Base-by-base conservation (phyloP, 2,329 filamentous ascomycete genomes). In the Phaeosphaeria sp. region DNA sequence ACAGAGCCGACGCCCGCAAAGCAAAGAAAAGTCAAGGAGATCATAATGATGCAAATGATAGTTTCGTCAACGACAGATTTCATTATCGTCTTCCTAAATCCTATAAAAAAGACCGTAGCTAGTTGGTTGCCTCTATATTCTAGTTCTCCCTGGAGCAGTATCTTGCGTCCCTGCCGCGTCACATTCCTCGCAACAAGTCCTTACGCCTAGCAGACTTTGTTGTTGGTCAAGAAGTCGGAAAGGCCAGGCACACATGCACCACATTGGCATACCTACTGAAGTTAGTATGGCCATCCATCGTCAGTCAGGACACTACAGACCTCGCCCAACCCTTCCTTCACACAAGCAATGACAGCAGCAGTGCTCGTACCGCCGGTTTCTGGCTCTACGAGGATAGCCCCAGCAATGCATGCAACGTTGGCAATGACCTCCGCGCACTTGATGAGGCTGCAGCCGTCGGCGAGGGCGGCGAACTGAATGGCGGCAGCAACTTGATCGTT, bases 161-260 rank as follows among this genome's bases (percentile, higher is more conserved):
- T 22, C 40, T 7, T 43, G 20, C 17, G 20, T 13, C 40, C 4
- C 6, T 39, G 42, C 17, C 40, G 20, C 40, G 8, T 4, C 40
- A 4, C 40, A 42, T 20, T n/a, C n/a, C n/a, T n/a, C n/a, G n/a
- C n/a, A n/a, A n/a, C 15, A 36, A 13, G 30, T 13, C 30, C 15
- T 3, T 44, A 22, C 18, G 6, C 21, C 42, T 44, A 44, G 48
- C 58, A 60, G 47, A 60, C 24, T 6, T 39, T 45, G 45, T 57
- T 60, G 21, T 57, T 45, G 1, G 50, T 52, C 49, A 60, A 51
- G 44, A 60, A 57, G 40, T 57, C 39, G 3, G 39, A 42, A 13
- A 60, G 58, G 11, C 51, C 55, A 21, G 48, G 27, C 5, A 60
- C 40, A 40, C 58, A 60, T n/a, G 45, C 36, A n/a, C 47, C 55